These are phyloP conservation scores for Agaricus blazei DNA, from an alignment of 768 basidiomycete species.

Conservation along the genomic window DNA sequence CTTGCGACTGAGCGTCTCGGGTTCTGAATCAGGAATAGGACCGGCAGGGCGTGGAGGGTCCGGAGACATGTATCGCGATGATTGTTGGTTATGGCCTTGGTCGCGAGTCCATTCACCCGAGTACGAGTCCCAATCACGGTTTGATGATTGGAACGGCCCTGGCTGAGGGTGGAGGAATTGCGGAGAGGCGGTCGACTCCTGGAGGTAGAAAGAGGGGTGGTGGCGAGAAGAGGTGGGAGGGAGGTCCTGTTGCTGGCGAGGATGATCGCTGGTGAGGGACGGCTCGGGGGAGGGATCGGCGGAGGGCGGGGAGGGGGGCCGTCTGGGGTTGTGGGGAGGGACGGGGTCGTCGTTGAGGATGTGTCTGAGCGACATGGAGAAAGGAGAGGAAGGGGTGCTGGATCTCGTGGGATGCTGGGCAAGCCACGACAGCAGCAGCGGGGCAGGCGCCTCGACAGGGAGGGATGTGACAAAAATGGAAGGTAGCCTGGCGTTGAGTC, in stretches of 20 bases:
- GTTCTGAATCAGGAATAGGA: slow-evolving; percentile 2
- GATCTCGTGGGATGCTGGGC: slow-evolving; percentile 32
- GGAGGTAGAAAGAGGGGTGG: slow-evolving; percentile 15
- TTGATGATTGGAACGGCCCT: slow-evolving; percentile 8
- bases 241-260: slow-evolving; percentile 1
- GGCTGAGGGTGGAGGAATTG: slow-evolving; percentile 4
- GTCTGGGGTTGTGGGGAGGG: slow-evolving; percentile 21
- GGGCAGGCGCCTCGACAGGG: slow-evolving; percentile 12
- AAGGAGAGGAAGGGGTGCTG: slow-evolving; percentile 13
- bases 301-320: slow-evolving; percentile 26
- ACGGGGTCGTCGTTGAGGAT: slow-evolving; percentile 76
- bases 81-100: slow-evolving; percentile 5
- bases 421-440: slow-evolving; percentile 21
- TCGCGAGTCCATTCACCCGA: slow-evolving; percentile 12
- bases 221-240: slow-evolving; percentile 16
- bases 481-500: slow-evolving; percentile 12
- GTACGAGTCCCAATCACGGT: slow-evolving; percentile 11
- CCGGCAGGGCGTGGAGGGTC: neutral
- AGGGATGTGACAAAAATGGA: slow-evolving; percentile 10
- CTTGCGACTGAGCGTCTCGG: slow-evolving; percentile 33
- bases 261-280: slow-evolving; percentile 15
- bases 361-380: slow-evolving; percentile 67
- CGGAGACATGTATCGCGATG: slow-evolving; percentile 10
- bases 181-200: slow-evolving; percentile 2
- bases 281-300: slow-evolving; percentile 16